These are phyloP conservation scores for Saprolegnia parasitica DNA, from an alignment of 352 stramenopile species.

Conservation along the genomic window DNA sequence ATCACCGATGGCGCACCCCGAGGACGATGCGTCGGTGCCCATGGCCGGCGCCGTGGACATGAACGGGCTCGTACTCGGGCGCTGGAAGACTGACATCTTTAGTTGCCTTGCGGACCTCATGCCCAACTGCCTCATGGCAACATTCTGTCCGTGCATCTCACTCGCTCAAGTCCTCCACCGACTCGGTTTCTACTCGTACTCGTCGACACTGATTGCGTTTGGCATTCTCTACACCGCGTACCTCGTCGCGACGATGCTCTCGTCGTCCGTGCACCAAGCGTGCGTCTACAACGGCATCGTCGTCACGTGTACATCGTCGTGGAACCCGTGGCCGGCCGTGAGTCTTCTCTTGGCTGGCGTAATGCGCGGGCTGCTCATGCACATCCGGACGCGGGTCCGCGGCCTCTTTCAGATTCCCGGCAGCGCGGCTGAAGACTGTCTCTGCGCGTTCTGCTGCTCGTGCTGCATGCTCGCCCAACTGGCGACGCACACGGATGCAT, in stretches of 20 bases:
- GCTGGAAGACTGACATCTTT: constrained; percentile 21
- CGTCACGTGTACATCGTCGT: not conserved
- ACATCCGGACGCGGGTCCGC: constrained; percentile 4
- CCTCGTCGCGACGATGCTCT: not conserved
- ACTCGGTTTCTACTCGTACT: constrained; percentile 24
- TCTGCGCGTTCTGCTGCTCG: constrained; percentile 20
- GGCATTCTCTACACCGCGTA: not conserved
- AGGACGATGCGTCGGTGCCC: not conserved
- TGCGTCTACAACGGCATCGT: not conserved
- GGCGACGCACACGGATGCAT: constrained; percentile 18
- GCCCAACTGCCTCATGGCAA: constrained; percentile 24
- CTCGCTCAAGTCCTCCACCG: constrained; percentile 26
- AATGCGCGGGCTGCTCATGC: not conserved
- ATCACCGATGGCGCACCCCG: not conserved
- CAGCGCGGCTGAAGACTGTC: constrained; percentile 11
- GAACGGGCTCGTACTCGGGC: constrained; percentile 19
- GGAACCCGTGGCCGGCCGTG: not conserved
- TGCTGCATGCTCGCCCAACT: constrained; percentile 28
- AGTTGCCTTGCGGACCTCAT: constrained; percentile 23
- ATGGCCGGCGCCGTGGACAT: constrained; percentile 20
- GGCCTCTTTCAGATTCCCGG: constrained; percentile 29
- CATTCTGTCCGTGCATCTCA: constrained; percentile 29
- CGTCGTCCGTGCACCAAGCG: not conserved
- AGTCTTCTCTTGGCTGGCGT: not conserved
- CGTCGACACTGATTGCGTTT: constrained; percentile 9